These are phyloP conservation scores for Hemisphaericaspora xylanilytica DNA, from an alignment of 1,139 yeast genomes.

Conservation along the genomic window DNA sequence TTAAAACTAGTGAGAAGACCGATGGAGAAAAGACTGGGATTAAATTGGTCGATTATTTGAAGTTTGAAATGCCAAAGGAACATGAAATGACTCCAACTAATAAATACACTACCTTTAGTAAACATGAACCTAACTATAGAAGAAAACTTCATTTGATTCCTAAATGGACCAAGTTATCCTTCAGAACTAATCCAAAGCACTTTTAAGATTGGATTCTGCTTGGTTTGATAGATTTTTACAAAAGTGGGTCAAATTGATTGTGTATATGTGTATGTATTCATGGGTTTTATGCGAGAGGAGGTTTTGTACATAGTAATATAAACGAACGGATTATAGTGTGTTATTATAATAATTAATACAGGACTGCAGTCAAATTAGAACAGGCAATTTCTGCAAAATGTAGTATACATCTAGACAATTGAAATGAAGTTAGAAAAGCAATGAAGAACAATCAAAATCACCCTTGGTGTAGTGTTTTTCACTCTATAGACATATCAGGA, in stretches of 20 bases:
- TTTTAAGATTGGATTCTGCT: conserved; percentile 48
- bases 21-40: conserved; percentile 46
- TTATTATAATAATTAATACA: too few relatives aligned
- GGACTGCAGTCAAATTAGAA: too few relatives aligned
- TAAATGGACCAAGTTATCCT: conserved; percentile 83
- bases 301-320: conserved; percentile 1
- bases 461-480: too few relatives aligned
- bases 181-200: conserved; percentile 77
- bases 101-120: conserved; percentile 85
- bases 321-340: too few relatives aligned
- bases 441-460: too few relatives aligned
- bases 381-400: too few relatives aligned
- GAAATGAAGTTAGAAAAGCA: too few relatives aligned
- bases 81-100: conserved; percentile 74
- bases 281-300: not conserved
- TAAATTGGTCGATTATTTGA: conserved; percentile 52
- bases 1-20: conserved; percentile 14
- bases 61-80: conserved; percentile 70
- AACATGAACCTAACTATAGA: conserved; percentile 73
- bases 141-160: conserved; percentile 85
- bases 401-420: too few relatives aligned
- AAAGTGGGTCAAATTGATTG: not conserved
- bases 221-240: not conserved
- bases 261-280: not conserved
- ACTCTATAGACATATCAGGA: conserved; percentile 1